A percentile compares a stretch with the other conserved stretches of the same genome.
These are phyloP conservation scores for Xanthoceras sorbifolium DNA, from an alignment of 345 rosid genomes.

Conservation along the genomic window DNA sequence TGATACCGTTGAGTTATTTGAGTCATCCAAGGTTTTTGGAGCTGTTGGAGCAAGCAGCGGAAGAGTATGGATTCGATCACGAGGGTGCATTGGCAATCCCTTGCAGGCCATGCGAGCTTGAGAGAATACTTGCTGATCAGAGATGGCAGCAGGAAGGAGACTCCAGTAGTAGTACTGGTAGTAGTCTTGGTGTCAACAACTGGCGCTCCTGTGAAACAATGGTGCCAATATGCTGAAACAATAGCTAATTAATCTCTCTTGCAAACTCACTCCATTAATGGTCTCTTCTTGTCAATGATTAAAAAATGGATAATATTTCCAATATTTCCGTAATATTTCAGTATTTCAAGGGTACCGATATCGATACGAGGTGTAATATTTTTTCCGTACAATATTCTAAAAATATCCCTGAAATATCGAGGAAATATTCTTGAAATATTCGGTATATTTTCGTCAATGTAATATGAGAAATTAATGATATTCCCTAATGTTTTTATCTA, in stretches of 20 bases:
- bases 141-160: conserved; percentile 15
- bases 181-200: neutral
- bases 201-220: conserved; percentile 9
- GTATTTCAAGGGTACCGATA: no score
- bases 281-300: neutral
- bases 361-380: no score
- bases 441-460: no score
- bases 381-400: no score
- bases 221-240: neutral
- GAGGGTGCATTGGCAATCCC: conserved; percentile 50
- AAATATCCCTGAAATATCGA: no score
- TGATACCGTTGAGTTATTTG: conserved; percentile 30
- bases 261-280: neutral
- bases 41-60: conserved; percentile 45
- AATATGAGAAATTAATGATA: no score
- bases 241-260: neutral
- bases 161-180: neutral
- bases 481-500: no score
- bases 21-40: conserved; percentile 31
- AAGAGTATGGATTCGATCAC: conserved; percentile 43
- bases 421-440: no score
- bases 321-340: no score
- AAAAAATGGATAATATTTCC: no score
- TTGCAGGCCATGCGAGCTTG: conserved; percentile 41
- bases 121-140: conserved; percentile 32